Evolutionary conservation across 2,329 filamentous ascomycete genomes (phyloP).

Genomic region (Ophiostoma pallidulum): DNA sequence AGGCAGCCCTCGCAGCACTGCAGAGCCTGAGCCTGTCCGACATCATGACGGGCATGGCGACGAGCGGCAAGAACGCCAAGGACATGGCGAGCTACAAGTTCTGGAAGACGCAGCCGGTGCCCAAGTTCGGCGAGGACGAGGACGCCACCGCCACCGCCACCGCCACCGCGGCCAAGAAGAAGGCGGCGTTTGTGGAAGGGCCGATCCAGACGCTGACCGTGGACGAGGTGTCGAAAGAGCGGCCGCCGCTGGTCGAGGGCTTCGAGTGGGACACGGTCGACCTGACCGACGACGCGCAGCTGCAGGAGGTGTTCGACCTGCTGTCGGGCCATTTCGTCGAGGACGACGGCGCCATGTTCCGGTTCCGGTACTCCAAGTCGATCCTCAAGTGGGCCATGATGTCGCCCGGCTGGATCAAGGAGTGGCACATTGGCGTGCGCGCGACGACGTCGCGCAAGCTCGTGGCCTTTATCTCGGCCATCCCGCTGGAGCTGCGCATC

Average conservation of each 20-base stretch:
- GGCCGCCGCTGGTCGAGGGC: constrained; percentile 63
- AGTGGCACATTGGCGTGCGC: constrained; percentile 93
- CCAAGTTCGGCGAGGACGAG: constrained; percentile 57
- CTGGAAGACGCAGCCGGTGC: constrained; percentile 95
- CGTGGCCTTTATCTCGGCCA: constrained; percentile 91
- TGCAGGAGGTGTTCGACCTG: constrained; percentile 86
- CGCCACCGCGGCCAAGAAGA: constrained; percentile 31
- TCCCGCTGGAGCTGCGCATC: constrained; percentile 75
- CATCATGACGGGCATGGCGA: constrained; percentile 64
- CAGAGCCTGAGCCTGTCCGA: constrained; percentile 59
- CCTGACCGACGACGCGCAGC: constrained; percentile 63
- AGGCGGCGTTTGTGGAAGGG: constrained; percentile 55
- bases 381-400: constrained; percentile 94
- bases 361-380: constrained; percentile 86
- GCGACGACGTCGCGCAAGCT: constrained; percentile 75
- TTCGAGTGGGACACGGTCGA: constrained; percentile 96
- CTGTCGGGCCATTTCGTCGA: constrained; percentile 94
- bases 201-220: constrained; percentile 73
- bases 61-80: constrained; percentile 80
- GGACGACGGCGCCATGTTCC: constrained; percentile 93
- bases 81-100: constrained; percentile 98
- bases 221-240: constrained; percentile 69
- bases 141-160: no score
- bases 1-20: constrained; percentile 41
- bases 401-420: constrained; percentile 84